Evolutionary conservation across 306 rosid genomes (phyloP), one percentile per base, ranked within the genome.

Genomic region (Quercus agrifolia): DNA sequence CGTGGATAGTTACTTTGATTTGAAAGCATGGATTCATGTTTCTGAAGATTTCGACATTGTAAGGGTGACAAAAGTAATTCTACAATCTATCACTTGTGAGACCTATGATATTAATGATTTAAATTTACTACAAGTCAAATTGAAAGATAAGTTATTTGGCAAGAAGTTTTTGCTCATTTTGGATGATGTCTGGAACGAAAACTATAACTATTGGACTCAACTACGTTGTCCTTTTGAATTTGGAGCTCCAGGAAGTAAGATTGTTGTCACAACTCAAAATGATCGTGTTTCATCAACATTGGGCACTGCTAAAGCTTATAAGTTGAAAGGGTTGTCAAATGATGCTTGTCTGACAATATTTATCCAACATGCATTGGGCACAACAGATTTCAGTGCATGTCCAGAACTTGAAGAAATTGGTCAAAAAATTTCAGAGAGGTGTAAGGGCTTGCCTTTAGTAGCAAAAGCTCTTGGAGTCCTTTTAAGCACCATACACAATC

Each of bases 231-330:
- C 30, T 2, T 78, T 70, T 7, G 6, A 56, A 70, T 21, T 27
- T 30, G 81, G 81, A 3, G 71, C 76, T 3, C 46, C 6, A 14
- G 81, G 70, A 55, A 21, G 70, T 55, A 28, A 38, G 46, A 38
- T 38, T 38, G 46, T 38, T 38, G 46, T 38, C 10, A 38, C 46
- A 38, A 38, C 46, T 38, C 46, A 0, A 3, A 38, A 38, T 38
- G 46, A 38, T 38, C 11, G 11, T 1, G 46, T 38, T 38, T 56
- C 81, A 38, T 18, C 21, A 58, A 56, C n/a, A 1, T 38, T 28
- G 8, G 49, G 82, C 18, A 68, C 76, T 0, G 0, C 19, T 15
- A 31, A 41, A 23, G 49, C 77, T 33, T 74, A 17, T 56, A 3
- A 18, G 1, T 69, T 78, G 61, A 27, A 67, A 2, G 1, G 23